Evolutionary conservation across 2,329 filamentous ascomycete species (phyloP).

Genomic region (Pyricularia grisea): DNA sequence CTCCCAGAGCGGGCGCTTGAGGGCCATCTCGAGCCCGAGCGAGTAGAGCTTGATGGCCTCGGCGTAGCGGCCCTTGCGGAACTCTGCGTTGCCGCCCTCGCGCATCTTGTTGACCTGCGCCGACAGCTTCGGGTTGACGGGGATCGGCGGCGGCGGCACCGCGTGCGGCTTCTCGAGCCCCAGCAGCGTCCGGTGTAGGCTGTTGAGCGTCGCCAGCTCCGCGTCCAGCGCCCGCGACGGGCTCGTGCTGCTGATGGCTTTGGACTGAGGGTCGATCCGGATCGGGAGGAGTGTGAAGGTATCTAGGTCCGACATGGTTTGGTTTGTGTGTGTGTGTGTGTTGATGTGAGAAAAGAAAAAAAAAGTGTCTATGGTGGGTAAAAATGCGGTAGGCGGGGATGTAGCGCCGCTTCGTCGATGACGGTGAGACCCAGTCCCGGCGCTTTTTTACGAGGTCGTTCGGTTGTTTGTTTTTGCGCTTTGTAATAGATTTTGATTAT

Average conservation of each 20-base stretch:
- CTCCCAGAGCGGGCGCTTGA: constrained; percentile 78
- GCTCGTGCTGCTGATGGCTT: constrained; percentile 51
- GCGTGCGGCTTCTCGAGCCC: constrained; percentile 50
- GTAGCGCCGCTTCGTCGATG: background rate
- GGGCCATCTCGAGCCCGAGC: constrained; percentile 84
- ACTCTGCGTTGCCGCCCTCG: constrained; percentile 74
- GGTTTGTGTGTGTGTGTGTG: background rate
- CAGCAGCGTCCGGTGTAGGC: constrained; percentile 66
- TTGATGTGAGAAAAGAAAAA: background rate
- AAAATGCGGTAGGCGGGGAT: background rate
- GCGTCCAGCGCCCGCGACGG: constrained; percentile 41
- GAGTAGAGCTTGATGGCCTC: constrained; percentile 77
- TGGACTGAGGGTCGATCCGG: constrained; percentile 70
- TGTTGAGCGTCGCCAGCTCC: constrained; percentile 68
- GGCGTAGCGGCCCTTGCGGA: constrained; percentile 64
- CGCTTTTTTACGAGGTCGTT: background rate
- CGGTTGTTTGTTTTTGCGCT: background rate
- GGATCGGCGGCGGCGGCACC: constrained; percentile 76
- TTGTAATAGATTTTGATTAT: background rate
- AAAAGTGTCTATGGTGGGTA: background rate
- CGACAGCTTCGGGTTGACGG: constrained; percentile 85
- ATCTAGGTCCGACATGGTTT: constrained; percentile 48
- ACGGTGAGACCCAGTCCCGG: background rate
- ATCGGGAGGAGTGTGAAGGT: constrained; percentile 79
- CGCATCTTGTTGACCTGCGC: constrained; percentile 85